Evolutionary conservation across 116 monocot genomes (phyloP), one percentile per base, ranked within the genome.

Genomic region (Trichopus zeylanicus): DNA sequence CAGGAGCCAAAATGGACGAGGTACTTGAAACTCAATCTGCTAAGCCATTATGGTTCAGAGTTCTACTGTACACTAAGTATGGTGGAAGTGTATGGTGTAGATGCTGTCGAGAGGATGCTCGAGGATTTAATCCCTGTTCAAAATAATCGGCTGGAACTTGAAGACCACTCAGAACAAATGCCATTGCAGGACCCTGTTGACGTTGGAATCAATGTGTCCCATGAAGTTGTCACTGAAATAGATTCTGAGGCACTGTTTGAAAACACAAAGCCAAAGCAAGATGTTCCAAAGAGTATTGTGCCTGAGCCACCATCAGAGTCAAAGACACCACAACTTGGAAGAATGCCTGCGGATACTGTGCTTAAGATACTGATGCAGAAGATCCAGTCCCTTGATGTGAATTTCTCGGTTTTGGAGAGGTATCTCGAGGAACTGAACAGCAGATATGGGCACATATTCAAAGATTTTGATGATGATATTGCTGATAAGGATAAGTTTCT

Each of bases 301-400:
- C 31, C 73, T 48, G 78, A 81, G 63, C 55, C 65, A 38, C 46
- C 67, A 66, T 12, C 32, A 31, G 87, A 80, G 26, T 55, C 59
- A 22, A 83, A 57, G 55, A 58, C 78, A 51, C 8, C 66, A 42
- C 95, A 81, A 69, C 65, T 75, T 75, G 91, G 88, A 73, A 84
- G 98, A 59, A 91, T 98, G 66, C 91, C 91, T 25, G 91, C 88
- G 34, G 98, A 98, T 39, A 76, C 87, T 37, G 98, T 91, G 63
- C 78, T 98, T 30, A 98, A 98, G 68, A 85, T 98, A 64, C 68
- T 98, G 48, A 77, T 98, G 84, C 98, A 98, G 67, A 98, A 98
- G 47, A 82, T 98, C 15, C 91, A 80, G 23, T 70, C 77, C 7
- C 76, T 98, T 59, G 98, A 91, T 82, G 61, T 88, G 68, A 91